Base-by-base conservation (phyloP, 2,329 filamentous ascomycete species). In the Biscogniauxia mediterranea region DNA sequence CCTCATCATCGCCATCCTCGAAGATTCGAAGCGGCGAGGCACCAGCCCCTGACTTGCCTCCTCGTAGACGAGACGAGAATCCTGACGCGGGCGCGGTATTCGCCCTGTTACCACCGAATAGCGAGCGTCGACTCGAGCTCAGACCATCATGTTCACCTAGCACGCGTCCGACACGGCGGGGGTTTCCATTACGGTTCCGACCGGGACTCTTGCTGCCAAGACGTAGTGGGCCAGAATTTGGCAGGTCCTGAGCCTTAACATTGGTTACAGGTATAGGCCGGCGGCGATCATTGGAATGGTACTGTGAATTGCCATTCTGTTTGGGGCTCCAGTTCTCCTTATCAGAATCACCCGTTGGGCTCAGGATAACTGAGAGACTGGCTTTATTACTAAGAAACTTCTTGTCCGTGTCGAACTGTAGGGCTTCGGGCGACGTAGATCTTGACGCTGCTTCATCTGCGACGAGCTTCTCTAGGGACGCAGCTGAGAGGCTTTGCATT, bases 241-340 rank as follows among this genome's bases (percentile, higher is more conserved):
- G 38, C 38, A 46, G 38, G 13, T 46, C 38, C 11, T 68, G 60
- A 20, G 71, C 66, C 9, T 68, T 69, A 4, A 74, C 72, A 32
- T 2, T 32, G 7, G 3, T 32, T 13, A 13, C 28, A 4, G 79
- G 78, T 49, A 79, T 67, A 3, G 75, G 76, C 25, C 76, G 77
- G 56, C 74, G 74, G 50, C 52, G 59, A n/a, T 46, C 38, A 46
- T 17, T 46, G 38, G 2, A 46, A n/a, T 46, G 15, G 15, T 46
- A 17, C 4, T n/a, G 38, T 56, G 75, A 69, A 63, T 77, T 79
- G 8, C 75, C 80, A 11, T 46, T 46, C 38, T 46, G 5, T n/a
- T 80, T 81, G 1, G 81, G 88, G 71, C 80, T 85, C 84, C 92
- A 96, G 72, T 98, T 98, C 78, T 98, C 94, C 78, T 98, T 98